Evolutionary conservation across 352 stramenopile species (phyloP).

Genomic region (Achlya hypogyna): DNA sequence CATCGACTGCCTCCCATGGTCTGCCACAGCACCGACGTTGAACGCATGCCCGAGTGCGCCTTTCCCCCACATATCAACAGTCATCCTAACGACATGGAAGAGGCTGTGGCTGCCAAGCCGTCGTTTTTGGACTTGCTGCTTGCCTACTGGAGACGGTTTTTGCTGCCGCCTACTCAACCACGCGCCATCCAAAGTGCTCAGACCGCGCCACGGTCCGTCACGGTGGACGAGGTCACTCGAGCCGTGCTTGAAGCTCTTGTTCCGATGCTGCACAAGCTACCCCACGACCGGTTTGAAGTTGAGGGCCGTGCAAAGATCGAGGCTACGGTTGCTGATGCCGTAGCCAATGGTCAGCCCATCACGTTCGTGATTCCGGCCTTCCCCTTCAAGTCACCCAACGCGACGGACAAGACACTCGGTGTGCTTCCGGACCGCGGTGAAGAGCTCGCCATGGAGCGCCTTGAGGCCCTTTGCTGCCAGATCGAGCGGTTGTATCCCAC

Average conservation of each 20-base stretch:
- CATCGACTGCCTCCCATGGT: neutral
- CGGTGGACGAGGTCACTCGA: neutral
- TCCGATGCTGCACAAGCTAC: neutral
- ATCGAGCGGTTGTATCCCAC: conserved; percentile 1
- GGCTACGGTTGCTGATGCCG: neutral
- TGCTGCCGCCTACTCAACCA: too few species aligned
- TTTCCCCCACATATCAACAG: neutral
- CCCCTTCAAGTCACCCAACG: conserved; percentile 20
- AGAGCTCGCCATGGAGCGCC: conserved; percentile 17
- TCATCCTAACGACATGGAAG: neutral
- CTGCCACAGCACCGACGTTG: neutral
- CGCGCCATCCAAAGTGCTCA: too few species aligned
- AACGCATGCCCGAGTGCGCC: neutral
- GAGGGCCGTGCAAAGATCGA: conserved; percentile 1
- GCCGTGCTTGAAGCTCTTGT: neutral
- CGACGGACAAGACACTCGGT: conserved; percentile 6
- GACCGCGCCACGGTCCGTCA: neutral
- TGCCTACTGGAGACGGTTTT: neutral
- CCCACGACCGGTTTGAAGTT: conserved; percentile 4
- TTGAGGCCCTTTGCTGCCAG: conserved; percentile 1
- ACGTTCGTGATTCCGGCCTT: conserved; percentile 20
- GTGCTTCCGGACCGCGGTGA: conserved; percentile 15
- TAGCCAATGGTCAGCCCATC: neutral
- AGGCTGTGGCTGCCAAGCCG: neutral
- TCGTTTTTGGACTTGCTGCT: neutral